Evolutionary conservation across 1,284 basidiomycete species (phyloP).

Genomic region (Fomes fomentarius): DNA sequence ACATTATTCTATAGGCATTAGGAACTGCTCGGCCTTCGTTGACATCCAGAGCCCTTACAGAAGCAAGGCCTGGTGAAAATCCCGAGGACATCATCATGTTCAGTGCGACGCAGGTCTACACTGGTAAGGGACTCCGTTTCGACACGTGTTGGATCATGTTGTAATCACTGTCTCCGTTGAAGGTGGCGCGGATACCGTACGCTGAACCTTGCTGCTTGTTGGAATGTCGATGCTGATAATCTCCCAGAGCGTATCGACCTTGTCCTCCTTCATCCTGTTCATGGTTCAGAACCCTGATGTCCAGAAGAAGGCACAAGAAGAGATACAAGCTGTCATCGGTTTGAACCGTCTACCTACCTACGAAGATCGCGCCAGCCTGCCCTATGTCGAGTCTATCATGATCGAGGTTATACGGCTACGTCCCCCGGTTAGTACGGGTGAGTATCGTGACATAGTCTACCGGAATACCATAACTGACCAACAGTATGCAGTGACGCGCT

Average conservation of each 20-base stretch:
- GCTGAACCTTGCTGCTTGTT: not conserved
- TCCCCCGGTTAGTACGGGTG: slow-evolving; percentile 20
- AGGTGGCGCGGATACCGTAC: slow-evolving; percentile 16
- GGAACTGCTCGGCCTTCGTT: slow-evolving; percentile 21
- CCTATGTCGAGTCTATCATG: slow-evolving; percentile 34
- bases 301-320: slow-evolving; percentile 33
- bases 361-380: slow-evolving; percentile 30
- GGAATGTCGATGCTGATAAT: not conserved
- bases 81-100: slow-evolving; percentile 13
- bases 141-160: not conserved
- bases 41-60: slow-evolving; percentile 52
- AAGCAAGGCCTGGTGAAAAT: slow-evolving; percentile 42
- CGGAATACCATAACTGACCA: not conserved
- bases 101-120: slow-evolving; percentile 16
- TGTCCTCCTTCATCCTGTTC: slow-evolving; percentile 30
- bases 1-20: too few relatives aligned
- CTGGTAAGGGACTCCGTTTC: slow-evolving; percentile 2
- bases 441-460: not conserved
- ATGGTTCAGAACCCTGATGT: slow-evolving; percentile 34
- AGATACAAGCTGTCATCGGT: slow-evolving; percentile 36
- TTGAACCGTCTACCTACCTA: slow-evolving; percentile 33
- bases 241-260: slow-evolving; percentile 9
- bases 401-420: slow-evolving; percentile 37
- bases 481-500: slow-evolving; percentile 6
- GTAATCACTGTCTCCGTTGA: slow-evolving; percentile 57